Percentiles rank a stretch among this genome's conserved stretches.
These are phyloP conservation scores for Podospora conica DNA, from an alignment of 495 filamentous ascomycete species.

Conservation along the genomic window DNA sequence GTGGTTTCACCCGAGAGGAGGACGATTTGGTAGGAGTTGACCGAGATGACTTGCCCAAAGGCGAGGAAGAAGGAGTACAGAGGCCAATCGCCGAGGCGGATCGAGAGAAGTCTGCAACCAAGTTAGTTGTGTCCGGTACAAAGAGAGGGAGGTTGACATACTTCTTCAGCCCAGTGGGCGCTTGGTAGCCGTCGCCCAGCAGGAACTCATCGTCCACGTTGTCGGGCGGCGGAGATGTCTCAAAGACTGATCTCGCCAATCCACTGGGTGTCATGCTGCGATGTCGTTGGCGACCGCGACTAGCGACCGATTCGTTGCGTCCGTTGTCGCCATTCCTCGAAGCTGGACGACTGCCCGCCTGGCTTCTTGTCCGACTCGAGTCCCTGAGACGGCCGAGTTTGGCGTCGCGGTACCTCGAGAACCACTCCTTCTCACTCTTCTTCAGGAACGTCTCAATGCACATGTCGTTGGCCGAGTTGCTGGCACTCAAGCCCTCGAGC, in stretches of 20 bases:
- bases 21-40: conserved; percentile 64
- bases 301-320: conserved; percentile 26
- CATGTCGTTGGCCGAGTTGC: conserved; percentile 47
- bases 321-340: conserved; percentile 17
- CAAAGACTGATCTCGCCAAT: conserved; percentile 26
- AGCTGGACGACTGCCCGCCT: conserved; percentile 16
- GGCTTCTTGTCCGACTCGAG: conserved; percentile 15
- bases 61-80: conserved; percentile 65
- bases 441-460: conserved; percentile 59
- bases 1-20: conserved; percentile 56
- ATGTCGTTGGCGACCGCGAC: conserved; percentile 27
- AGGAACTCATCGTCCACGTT: conserved; percentile 48
- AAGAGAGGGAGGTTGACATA: conserved; percentile 32
- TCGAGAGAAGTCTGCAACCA: conserved; percentile 26
- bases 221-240: conserved; percentile 22
- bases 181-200: conserved; percentile 57
- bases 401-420: conserved; percentile 49
- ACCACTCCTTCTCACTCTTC: conserved; percentile 62
- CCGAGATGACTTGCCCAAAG: conserved; percentile 60
- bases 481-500: conserved; percentile 45
- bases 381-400: conserved; percentile 44
- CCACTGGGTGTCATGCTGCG: conserved; percentile 29
- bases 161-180: conserved; percentile 59
- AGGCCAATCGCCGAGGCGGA: conserved; percentile 57
- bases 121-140: conserved; percentile 16